Conservation (phyloP, 805 yeast genomes). For the Starmerella kuoi region DNA sequence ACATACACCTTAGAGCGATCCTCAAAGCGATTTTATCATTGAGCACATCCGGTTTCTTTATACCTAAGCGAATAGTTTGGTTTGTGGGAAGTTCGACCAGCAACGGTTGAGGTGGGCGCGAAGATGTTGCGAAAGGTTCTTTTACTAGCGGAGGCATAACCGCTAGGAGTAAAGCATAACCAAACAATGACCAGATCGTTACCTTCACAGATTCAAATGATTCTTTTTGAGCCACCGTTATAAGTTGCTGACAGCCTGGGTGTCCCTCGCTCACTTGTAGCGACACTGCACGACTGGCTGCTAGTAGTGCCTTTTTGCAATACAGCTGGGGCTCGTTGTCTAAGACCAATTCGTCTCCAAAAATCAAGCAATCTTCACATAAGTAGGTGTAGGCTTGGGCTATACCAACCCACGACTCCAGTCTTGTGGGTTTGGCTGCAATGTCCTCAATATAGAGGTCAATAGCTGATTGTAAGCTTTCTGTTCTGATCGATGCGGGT, state of each 20-base stretch:
- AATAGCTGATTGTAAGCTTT: conserved; percentile 67
- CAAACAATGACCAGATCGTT: conserved; percentile 4
- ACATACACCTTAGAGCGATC: conserved; percentile 9
- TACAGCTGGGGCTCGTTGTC: conserved; percentile 8
- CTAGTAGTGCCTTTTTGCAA: conserved; percentile 14
- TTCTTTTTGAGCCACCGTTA: conserved; percentile 2
- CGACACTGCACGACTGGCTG: conserved; percentile 13
- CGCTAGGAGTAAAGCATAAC: conserved; percentile 10
- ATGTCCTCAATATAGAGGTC: conserved; percentile 55
- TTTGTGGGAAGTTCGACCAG: conserved; percentile 8
- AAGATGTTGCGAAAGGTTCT: neutral
- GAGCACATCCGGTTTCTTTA: conserved; percentile 1
- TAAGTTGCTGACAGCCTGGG: neutral
- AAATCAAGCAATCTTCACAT: conserved; percentile 66
- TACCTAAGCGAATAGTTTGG: conserved; percentile 6
- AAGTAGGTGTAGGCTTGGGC: conserved; percentile 68
- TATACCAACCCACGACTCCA: conserved; percentile 76
- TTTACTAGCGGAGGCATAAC: conserved; percentile 12
- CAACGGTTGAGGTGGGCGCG: conserved; percentile 8
- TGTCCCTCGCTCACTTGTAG: conserved; percentile 66
- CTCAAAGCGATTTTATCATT: conserved; percentile 2
- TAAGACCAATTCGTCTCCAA: conserved; percentile 11
- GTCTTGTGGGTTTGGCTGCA: conserved; percentile 48
- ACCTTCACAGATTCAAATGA: neutral
- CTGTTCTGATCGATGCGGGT: conserved; percentile 44